Evolutionary conservation across 2,329 filamentous ascomycete species (phyloP), one percentile per base, ranked within the genome.

Genomic region (Aspergillus carbonarius): DNA sequence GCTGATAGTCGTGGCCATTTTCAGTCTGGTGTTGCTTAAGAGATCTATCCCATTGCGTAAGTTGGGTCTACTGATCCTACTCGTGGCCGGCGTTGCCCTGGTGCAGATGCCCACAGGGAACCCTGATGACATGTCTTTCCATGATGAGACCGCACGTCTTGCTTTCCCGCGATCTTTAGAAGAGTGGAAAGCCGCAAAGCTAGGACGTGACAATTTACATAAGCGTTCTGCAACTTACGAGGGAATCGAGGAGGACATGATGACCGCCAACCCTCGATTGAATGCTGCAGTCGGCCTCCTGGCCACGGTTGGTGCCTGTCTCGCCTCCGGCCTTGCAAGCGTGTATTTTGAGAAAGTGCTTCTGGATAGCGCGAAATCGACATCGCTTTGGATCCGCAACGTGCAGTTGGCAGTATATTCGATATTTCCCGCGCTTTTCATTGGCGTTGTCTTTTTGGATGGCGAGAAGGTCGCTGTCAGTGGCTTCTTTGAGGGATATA

Each of bases 401-500:
- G 89, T 97, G 48, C 95, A 99, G 74, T 81, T 99, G 23, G 93
- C 92, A 0, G 91, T 97, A 71, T 99, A 96, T 78, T 96, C 93
- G 1, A 81, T 98, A 1, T 93, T 97, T 68, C 92, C 93, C 0
- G 90, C 93, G 0, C 81, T 97, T 0, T 86, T 98, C 58, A 83
- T 96, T 54, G 95, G 93, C 1, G 88, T 98, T 5, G 78, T 96
- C 2, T 90, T 91, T 77, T 90, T 92, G 63, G 95, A 99, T 66
- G 95, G 93, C 25, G 85, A 88, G 60, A 88, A 90, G 40, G 92
- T 99, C 63, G 83, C 88, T 25, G 86, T 89, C 73, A 87, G 91
- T 62, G 95, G 95, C 12, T 96, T 98, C 76, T 98, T 99, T 67
- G 89, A 90, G 58, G 95, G 95, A 2, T 99, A 98, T 77, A 97